A percentile compares a stretch with the other conserved stretches of the same genome.
Conservation (phyloP, 2,329 filamentous ascomycete genomes). For the Metarhizium sp. region DNA sequence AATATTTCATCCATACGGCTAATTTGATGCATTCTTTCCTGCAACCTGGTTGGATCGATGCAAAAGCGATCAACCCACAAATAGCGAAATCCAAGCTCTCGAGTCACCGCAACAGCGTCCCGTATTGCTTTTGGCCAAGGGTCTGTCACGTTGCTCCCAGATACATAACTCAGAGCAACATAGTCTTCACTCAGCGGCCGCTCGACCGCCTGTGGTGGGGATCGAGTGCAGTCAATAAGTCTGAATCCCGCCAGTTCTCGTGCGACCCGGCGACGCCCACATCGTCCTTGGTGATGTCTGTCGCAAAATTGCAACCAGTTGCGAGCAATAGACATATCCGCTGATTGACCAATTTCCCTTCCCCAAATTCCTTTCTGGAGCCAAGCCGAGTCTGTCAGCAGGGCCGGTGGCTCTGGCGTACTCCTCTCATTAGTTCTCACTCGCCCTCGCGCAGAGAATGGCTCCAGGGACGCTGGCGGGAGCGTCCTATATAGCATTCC, state of each 20-base stretch:
- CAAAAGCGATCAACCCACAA: conserved; percentile 30
- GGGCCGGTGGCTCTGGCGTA: conserved; percentile 4
- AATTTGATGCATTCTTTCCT: conserved; percentile 21
- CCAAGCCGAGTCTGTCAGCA: conserved; percentile 12
- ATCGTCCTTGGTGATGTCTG: conserved; percentile 22
- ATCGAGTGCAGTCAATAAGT: conserved; percentile 23
- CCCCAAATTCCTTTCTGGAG: conserved; percentile 24
- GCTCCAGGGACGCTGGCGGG: conserved; percentile 16
- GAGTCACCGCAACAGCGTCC: conserved; percentile 22
- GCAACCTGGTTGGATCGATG: conserved; percentile 15
- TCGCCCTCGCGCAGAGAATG: conserved; percentile 8
- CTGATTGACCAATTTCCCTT: conserved; percentile 18
- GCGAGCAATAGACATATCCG: conserved; percentile 20
- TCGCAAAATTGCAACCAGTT: conserved; percentile 26
- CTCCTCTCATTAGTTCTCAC: conserved; percentile 6
- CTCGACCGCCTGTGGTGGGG: conserved; percentile 20
- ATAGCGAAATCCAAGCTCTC: conserved; percentile 22
- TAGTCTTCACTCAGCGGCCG: conserved; percentile 20
- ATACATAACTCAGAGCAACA: conserved; percentile 26
- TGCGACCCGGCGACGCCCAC: conserved; percentile 16
- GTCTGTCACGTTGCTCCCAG: conserved; percentile 16
- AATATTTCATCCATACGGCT: conserved; percentile 29
- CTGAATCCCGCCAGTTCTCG: conserved; percentile 20
- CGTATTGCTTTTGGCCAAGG: conserved; percentile 22
- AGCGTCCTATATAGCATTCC: conserved; percentile 25